Evolutionary conservation across 2,329 filamentous ascomycete species (phyloP), one percentile per base, ranked within the genome.

Genomic region (Pseudocercospora crystallina): DNA sequence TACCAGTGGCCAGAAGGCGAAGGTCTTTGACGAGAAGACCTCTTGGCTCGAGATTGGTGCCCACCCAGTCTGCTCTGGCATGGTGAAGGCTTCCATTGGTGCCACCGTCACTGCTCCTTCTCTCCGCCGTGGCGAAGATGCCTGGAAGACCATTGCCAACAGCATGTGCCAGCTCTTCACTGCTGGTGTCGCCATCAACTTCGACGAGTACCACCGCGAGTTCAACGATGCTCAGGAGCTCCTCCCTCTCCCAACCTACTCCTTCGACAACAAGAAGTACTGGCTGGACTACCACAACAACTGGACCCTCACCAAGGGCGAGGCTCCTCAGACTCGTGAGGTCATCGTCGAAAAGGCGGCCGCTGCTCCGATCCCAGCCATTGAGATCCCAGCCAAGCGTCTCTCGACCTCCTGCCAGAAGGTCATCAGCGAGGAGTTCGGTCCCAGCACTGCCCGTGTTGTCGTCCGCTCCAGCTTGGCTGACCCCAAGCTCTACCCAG

Each of bases 21-120:
- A 78, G 53, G 68, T 78, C 12, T 80, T 87, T 40, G 78, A 85
- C 55, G 81, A 84, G 56, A 82, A 83, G 70, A 86, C 84, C 5
- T 77, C 83, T 29, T 89, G 82, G 80, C 73, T 90, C 49, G 87
- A 90, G 66, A 72, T 90, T 56, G 87, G 87, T n/a, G 85, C 86
- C 33, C 84, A 89, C 61, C 85, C 86, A 0, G 80, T 89, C 11
- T 86, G 82, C 68, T 77, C 79, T 38, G 80, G 80, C 52, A 84
- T 90, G 78, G 78, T 89, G 57, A 86, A 85, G 72, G 78, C 81
- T 12, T 82, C 80, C 4, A 77, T 87, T 47, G 79, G 79, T 20
- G 71, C 75, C 8, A 80, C 78, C 20, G 74, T 79, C 35, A 78
- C 80, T 11, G 76, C 80, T 9, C 77, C 83, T 2, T 83, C 84